Conservation (phyloP, 768 basidiomycete species). For the Tulasnella sp. region DNA sequence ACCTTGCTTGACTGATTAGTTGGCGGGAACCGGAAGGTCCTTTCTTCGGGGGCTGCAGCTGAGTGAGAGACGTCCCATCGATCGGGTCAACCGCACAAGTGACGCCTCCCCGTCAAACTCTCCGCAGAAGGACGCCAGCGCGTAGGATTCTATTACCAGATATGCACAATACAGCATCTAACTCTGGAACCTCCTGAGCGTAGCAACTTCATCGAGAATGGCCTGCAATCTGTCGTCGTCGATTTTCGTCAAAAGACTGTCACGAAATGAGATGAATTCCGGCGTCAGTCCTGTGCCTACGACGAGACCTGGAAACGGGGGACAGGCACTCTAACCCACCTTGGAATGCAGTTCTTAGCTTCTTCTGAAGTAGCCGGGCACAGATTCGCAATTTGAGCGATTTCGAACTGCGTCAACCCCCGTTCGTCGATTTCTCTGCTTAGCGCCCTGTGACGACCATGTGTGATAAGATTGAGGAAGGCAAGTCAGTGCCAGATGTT, state of each 20-base stretch:
- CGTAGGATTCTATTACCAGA: background rate
- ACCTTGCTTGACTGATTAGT: background rate
- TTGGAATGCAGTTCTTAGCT: conserved; percentile 86
- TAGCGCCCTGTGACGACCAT: conserved; percentile 54
- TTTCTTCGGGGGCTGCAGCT: background rate
- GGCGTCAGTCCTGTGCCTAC: background rate
- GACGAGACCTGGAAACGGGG: background rate
- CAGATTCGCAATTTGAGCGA: conserved; percentile 87
- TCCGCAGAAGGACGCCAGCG: background rate
- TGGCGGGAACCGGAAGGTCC: background rate
- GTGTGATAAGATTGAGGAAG: background rate
- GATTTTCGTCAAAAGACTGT: conserved; percentile 69
- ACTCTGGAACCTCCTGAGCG: conserved; percentile 80
- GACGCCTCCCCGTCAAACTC: background rate
- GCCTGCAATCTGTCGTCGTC: conserved; percentile 83
- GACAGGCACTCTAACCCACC: conserved; percentile 41
- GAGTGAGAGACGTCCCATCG: background rate
- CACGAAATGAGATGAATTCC: background rate
- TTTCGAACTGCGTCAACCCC: conserved; percentile 77
- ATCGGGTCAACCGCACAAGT: background rate
- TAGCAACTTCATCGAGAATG: conserved; percentile 82
- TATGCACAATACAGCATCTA: background rate
- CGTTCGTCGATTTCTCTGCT: conserved; percentile 60
- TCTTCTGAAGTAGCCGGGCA: conserved; percentile 86
- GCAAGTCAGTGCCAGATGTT: background rate